Evolutionary conservation across 2,329 filamentous ascomycete species (phyloP).

Genomic region (Coleophoma cylindrospora): DNA sequence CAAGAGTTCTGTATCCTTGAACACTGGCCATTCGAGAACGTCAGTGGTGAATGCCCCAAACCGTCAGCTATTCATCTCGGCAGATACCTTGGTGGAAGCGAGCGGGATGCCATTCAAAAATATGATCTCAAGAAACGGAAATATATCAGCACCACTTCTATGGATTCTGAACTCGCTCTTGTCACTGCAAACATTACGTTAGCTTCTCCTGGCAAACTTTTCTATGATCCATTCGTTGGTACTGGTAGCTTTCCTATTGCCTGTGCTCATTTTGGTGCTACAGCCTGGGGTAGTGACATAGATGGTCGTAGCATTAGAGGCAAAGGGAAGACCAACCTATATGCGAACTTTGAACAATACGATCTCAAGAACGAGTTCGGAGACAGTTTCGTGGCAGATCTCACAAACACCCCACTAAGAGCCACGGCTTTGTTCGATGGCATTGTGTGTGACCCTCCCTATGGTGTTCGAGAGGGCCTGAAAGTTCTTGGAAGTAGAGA

Average conservation of each 20-base stretch:
- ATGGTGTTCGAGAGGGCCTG: constrained; percentile 88
- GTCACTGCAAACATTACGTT: constrained; percentile 88
- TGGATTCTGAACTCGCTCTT: constrained; percentile 92
- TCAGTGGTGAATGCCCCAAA: constrained; percentile 40
- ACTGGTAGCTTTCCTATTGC: constrained; percentile 91
- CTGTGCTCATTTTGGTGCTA: constrained; percentile 82
- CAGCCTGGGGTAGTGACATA: constrained; percentile 84
- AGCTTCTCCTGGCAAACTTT: constrained; percentile 75
- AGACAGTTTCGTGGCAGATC: constrained; percentile 77
- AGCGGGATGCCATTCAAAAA: constrained; percentile 61
- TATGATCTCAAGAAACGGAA: constrained; percentile 89
- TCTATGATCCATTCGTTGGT: constrained; percentile 94
- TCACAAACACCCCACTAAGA: constrained; percentile 80
- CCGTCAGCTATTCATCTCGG: constrained; percentile 67
- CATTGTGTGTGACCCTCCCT: constrained; percentile 93
- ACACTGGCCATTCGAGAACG: constrained; percentile 59
- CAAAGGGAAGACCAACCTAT: constrained; percentile 42
- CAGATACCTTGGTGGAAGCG: constrained; percentile 61
- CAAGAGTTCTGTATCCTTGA: constrained; percentile 79
- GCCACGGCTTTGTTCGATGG: constrained; percentile 65
- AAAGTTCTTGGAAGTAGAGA: constrained; percentile 79
- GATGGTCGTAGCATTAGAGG: constrained; percentile 86
- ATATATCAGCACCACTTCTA: constrained; percentile 94
- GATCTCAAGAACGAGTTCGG: constrained; percentile 60
- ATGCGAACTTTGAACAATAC: constrained; percentile 82